Percentiles rank a stretch among this genome's conserved stretches.
Conservation (phyloP, 2,329 filamentous ascomycete species). For the Cryoendolithus antarcticus region DNA sequence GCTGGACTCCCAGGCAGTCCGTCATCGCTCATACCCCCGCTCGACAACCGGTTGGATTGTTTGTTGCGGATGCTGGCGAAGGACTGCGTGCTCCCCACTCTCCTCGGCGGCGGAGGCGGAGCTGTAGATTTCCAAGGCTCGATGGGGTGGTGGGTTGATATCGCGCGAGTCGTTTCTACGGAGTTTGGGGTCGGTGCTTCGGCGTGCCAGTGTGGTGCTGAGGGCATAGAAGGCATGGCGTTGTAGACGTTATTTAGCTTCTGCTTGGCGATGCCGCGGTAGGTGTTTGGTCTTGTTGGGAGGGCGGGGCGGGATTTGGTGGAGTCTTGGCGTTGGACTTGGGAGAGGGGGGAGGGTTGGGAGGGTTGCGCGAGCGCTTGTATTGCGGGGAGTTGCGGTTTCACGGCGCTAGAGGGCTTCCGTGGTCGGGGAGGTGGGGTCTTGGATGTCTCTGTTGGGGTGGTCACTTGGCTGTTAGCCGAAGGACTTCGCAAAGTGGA, state of each 20-base stretch:
- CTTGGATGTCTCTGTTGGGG: constrained; percentile 11
- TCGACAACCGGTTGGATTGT: constrained; percentile 22
- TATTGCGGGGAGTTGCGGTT: constrained; percentile 8
- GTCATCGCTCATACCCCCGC: constrained; percentile 14
- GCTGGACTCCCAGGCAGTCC: constrained; percentile 19
- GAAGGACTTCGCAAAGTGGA: constrained; percentile 28
- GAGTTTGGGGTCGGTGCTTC: constrained; percentile 8
- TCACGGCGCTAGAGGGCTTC: constrained; percentile 24
- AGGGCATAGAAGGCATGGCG: constrained; percentile 21
- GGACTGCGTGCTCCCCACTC: constrained; percentile 25
- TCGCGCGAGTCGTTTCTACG: background rate
- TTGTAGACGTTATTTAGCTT: constrained; percentile 30
- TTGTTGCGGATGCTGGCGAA: constrained; percentile 12
- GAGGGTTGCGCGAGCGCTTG: constrained; percentile 5
- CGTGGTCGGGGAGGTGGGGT: constrained; percentile 24
- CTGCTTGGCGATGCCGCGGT: constrained; percentile 25
- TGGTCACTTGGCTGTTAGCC: constrained; percentile 10
- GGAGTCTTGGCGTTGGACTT: constrained; percentile 20
- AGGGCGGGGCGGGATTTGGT: constrained; percentile 15
- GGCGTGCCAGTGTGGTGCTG: constrained; percentile 8
- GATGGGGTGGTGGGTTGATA: background rate
- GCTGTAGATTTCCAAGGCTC: constrained; percentile 3
- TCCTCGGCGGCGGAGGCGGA: constrained; percentile 4
- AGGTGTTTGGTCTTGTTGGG: constrained; percentile 18
- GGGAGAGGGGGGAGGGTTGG: constrained; percentile 21